A percentile compares a stretch with the other conserved stretches of the same genome.
Evolutionary conservation across 345 rosid genomes (phyloP).

Genomic region (Melastoma malabathricum): DNA sequence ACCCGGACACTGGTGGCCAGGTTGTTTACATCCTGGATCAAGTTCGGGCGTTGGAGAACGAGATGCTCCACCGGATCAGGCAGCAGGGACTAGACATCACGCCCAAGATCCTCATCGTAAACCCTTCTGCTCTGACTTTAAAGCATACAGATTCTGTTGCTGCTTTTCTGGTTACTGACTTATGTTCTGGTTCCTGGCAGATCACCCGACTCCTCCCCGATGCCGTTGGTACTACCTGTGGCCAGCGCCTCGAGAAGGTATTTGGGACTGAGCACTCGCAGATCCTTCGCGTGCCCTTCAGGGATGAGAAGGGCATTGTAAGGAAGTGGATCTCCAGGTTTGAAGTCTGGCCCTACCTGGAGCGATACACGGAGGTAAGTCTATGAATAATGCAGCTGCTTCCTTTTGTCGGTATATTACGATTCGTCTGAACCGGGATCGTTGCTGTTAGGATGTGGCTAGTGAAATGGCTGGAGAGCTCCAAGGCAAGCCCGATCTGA

Average conservation of each 20-base stretch:
- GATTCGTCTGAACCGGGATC: background rate
- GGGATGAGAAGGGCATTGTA: constrained; percentile 64
- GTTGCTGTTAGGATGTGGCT: constrained; percentile 58
- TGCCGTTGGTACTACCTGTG: constrained; percentile 86
- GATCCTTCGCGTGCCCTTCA: constrained; percentile 82
- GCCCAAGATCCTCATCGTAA: constrained; percentile 79
- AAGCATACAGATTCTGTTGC: background rate
- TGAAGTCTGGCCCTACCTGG: constrained; percentile 96
- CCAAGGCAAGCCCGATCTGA: constrained; percentile 82
- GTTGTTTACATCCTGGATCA: constrained; percentile 97
- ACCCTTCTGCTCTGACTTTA: constrained; percentile 4
- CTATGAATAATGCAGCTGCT: background rate
- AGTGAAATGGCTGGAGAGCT: constrained; percentile 78
- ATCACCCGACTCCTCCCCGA: constrained; percentile 83
- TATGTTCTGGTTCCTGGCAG: constrained; percentile 17
- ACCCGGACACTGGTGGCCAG: constrained; percentile 67
- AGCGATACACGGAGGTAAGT: constrained; percentile 71
- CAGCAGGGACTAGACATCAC: constrained; percentile 84
- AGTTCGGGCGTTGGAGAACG: constrained; percentile 88
- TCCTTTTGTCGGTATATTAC: too few species aligned
- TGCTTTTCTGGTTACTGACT: constrained; percentile 5
- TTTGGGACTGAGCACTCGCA: constrained; percentile 61
- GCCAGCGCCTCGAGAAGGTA: constrained; percentile 83
- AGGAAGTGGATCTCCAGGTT: constrained; percentile 89
- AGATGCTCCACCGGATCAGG: constrained; percentile 87